phyloP scores from a whole-genome alignment of 2,329 filamentous ascomycete genomes.

The Penicillium olsonii region DNA sequence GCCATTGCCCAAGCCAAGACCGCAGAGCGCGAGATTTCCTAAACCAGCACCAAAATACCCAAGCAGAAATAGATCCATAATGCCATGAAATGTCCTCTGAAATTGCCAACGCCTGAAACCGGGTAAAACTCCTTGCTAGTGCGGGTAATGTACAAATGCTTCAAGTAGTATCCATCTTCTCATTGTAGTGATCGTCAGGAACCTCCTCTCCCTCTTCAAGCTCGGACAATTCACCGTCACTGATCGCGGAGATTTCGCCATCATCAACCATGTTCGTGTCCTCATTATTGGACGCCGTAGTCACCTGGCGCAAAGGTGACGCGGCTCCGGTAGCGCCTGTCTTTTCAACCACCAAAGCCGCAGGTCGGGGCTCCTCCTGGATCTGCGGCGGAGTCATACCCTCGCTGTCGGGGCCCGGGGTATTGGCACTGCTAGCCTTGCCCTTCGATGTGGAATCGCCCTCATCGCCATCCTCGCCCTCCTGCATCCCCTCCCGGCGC shows the following conservation, averaged over 20 bases:
- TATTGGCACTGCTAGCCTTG: conserved; percentile 50
- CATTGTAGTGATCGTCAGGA: conserved; percentile 48
- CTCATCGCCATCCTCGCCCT: conserved; percentile 59
- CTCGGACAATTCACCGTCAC: conserved; percentile 38
- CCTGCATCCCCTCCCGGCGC: conserved; percentile 76
- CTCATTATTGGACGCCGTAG: conserved; percentile 47
- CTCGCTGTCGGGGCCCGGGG: conserved; percentile 53
- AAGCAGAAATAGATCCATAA: conserved; percentile 6
- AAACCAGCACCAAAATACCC: conserved; percentile 18
- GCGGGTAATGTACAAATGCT: conserved; percentile 24
- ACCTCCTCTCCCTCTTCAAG: conserved; percentile 54
- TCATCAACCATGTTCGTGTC: conserved; percentile 64
- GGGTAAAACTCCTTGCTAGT: conserved; percentile 32
- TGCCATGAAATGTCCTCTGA: conserved; percentile 21
- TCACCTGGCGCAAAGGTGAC: conserved; percentile 42
- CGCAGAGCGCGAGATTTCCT: conserved; percentile 42
- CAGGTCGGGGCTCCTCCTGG: conserved; percentile 28
- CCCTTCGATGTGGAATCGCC: conserved; percentile 53
- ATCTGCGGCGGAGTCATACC: conserved; percentile 39
- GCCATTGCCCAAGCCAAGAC: conserved; percentile 43
- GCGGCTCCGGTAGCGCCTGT: conserved; percentile 30
- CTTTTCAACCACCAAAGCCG: conserved; percentile 36
- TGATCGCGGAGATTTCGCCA: conserved; percentile 41
- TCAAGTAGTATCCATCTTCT: conserved; percentile 67
- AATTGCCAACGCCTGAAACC: conserved; percentile 23